A percentile compares a stretch with the other conserved stretches of the same genome.
Conservation (phyloP, 768 basidiomycete species). For the Hypsizygus marmoreus region DNA sequence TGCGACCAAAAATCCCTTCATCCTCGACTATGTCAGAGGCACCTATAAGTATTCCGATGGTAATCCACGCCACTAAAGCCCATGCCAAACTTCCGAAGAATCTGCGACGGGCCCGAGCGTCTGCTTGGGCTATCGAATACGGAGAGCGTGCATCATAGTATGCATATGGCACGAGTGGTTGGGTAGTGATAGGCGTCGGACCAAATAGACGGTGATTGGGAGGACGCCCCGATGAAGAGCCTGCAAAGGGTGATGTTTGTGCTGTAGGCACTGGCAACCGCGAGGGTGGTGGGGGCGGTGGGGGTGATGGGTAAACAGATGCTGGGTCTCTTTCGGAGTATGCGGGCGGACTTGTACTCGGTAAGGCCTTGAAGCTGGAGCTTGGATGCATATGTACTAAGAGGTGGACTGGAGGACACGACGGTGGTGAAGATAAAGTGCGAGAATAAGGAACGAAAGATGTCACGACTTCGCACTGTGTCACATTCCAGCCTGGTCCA, state of each 20-base stretch:
- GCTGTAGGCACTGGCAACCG: slow-evolving; percentile 1
- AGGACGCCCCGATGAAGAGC: background rate
- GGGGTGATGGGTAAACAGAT: background rate
- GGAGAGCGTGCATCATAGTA: slow-evolving; percentile 40
- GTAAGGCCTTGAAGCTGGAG: no score
- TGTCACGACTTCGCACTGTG: no score
- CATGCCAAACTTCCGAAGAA: slow-evolving; percentile 35
- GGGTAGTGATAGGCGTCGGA: slow-evolving; percentile 40
- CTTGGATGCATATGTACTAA: no score
- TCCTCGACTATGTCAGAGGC: no score
- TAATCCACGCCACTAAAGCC: slow-evolving; percentile 28
- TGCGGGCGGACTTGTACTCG: slow-evolving; percentile 8
- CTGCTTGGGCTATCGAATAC: slow-evolving; percentile 30
- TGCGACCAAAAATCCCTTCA: no score
- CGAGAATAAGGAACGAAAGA: no score
- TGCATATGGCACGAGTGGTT: slow-evolving; percentile 35
- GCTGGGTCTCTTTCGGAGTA: slow-evolving; percentile 12
- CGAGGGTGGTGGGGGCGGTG: background rate
- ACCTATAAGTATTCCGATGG: no score
- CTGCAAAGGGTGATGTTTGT: slow-evolving; percentile 4
- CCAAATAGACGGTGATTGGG: slow-evolving; percentile 30
- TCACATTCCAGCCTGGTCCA: no score
- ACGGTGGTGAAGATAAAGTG: no score
- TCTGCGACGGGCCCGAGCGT: slow-evolving; percentile 37
- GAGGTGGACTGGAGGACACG: no score